These are phyloP conservation scores for Daldinia sp. DNA, from an alignment of 2,329 filamentous ascomycete species.

Conservation along the genomic window DNA sequence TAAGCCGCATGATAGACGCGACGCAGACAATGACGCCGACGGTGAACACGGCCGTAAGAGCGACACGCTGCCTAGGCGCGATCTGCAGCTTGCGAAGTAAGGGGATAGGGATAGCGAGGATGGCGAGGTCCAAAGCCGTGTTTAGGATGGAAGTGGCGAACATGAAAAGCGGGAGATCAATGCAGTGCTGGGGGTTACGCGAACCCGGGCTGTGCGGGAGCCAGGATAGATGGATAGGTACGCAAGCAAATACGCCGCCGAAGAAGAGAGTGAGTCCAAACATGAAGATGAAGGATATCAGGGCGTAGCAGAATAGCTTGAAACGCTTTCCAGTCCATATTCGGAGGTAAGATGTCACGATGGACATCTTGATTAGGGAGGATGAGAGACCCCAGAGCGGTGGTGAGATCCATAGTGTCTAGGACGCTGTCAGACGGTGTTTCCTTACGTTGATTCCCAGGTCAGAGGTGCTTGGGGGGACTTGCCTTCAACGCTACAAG, in stretches of 20 bases:
- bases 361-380: slow-evolving; percentile 38
- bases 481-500: slow-evolving; percentile 27
- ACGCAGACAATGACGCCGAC: slow-evolving; percentile 36
- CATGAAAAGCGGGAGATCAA: slow-evolving; percentile 37
- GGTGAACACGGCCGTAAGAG: slow-evolving; percentile 32
- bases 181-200: slow-evolving; percentile 11
- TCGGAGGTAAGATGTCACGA: slow-evolving; percentile 40
- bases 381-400: slow-evolving; percentile 42
- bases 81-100: slow-evolving; percentile 30
- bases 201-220: slow-evolving; percentile 2
- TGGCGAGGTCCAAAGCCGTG: slow-evolving; percentile 32
- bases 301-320: slow-evolving; percentile 13
- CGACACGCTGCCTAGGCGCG: slow-evolving; percentile 23
- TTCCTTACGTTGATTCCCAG: background rate
- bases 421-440: slow-evolving; percentile 4
- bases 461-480: too few relatives aligned
- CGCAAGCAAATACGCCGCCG: slow-evolving; percentile 39
- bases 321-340: slow-evolving; percentile 35
- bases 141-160: slow-evolving; percentile 37
- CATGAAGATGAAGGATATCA: slow-evolving; percentile 19
- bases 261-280: slow-evolving; percentile 40
- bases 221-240: slow-evolving; percentile 34
- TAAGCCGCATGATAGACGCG: slow-evolving; percentile 39
- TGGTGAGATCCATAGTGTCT: slow-evolving; percentile 43
- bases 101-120: slow-evolving; percentile 36